These are phyloP conservation scores for Musa beccarii DNA, from an alignment of 176 grass and related monocot genomes.

Conservation along the genomic window DNA sequence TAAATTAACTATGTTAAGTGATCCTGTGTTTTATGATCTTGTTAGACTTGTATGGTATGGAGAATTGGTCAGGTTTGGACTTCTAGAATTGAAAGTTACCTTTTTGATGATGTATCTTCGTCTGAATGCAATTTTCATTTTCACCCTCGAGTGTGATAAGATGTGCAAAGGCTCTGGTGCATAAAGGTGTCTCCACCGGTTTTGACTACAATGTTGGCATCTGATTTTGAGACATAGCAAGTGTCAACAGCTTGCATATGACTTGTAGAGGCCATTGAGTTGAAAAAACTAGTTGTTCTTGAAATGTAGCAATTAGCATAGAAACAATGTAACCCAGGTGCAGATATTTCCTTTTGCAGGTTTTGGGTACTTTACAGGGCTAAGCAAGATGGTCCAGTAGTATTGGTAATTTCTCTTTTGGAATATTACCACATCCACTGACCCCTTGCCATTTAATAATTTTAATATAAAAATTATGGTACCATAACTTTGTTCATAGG, in stretches of 20 bases:
- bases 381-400: slow-evolving; percentile 76
- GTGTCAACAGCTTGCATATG: neutral
- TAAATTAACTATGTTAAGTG: too few relatives aligned
- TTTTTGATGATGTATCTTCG: too few relatives aligned
- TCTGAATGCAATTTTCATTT: too few relatives aligned
- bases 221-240: too few relatives aligned
- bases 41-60: too few relatives aligned
- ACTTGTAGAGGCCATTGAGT: neutral
- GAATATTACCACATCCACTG: neutral
- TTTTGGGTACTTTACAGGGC: slow-evolving; percentile 97
- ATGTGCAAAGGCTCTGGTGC: too few relatives aligned
- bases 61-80: too few relatives aligned
- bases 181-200: too few relatives aligned
- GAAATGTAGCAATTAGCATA: neutral
- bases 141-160: too few relatives aligned
- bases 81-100: too few relatives aligned
- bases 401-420: slow-evolving; percentile 47
- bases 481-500: slow-evolving; percentile 30
- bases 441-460: neutral
- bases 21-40: too few relatives aligned
- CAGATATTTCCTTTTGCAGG: slow-evolving; percentile 31
- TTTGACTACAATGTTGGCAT: too few relatives aligned
- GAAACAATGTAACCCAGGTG: neutral
- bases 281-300: neutral
- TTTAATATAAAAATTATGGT: neutral